Base-by-base conservation (phyloP, 441 rosid genomes). In the Pelargonium myrrhifolium region DNA sequence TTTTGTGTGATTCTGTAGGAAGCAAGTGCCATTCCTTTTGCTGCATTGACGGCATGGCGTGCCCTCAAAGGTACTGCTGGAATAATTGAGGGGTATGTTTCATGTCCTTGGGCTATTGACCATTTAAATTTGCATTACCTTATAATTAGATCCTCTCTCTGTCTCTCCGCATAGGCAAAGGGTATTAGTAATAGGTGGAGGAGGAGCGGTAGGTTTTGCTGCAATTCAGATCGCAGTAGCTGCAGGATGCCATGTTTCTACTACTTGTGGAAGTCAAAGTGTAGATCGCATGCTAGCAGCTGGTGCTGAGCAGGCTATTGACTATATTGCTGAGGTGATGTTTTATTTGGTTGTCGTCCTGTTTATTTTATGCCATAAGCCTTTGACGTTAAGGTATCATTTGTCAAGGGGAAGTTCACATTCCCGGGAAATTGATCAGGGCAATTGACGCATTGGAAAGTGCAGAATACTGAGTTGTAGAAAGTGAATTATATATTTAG, bases 41-140 rank as follows among this genome's bases (percentile, higher is more conserved):
- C 98, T 65, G 92, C 98, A 4, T 77, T 93, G 75, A 93, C 98
- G 65, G 97, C 98, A 68, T 93, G 98, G 97, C 89, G 97, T 68
- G 98, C 90, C 76, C 77, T 93, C 67, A 89, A 84, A 79, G 80
- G 89, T 67, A 88, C 93, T 68, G 98, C 98, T 55, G 83, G 98
- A 81, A 85, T 90, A 70, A 69, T 79, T 59, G 90, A 88, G 75
- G 98, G 96, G 98, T 93, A 89, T 65, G 85, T 43, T 69, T 67
- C 11, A 47, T 18, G 24, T 17, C 42, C n/a, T 68, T 47, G 18
- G 59, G 51, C 60, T 14, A 15, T 4, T 49, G 17, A 14, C 58
- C 58, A 51, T 51, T 15, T 51, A 4, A 51, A 51, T n/a, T 51
- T 51, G 58, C 58, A 42, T 60, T 71, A 20, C 8, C 40, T 70